These are phyloP conservation scores for Leucocoprinus sp. DNA, from an alignment of 768 basidiomycete genomes.

Conservation along the genomic window DNA sequence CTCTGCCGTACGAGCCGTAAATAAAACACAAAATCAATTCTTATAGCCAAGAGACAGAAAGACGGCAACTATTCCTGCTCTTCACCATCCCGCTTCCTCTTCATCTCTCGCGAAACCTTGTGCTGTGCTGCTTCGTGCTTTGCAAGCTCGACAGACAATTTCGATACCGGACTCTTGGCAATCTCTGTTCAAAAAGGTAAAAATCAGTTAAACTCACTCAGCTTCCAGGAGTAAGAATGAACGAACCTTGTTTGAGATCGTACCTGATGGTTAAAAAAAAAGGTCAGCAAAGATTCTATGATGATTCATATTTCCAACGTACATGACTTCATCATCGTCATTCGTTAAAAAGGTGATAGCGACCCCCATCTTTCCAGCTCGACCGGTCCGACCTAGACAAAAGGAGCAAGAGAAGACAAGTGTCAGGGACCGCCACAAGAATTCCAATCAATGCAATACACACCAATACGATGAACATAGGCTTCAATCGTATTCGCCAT, in stretches of 20 bases:
- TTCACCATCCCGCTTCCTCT: slow-evolving; percentile 82
- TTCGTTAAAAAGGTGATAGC: slow-evolving; percentile 95
- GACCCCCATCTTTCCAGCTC: slow-evolving; percentile 90
- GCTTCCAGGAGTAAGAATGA: neutral
- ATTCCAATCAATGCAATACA: slow-evolving; percentile 18
- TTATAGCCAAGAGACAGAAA: too few relatives aligned
- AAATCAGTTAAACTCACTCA: neutral
- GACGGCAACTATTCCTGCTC: too few relatives aligned
- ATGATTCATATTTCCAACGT: slow-evolving; percentile 24
- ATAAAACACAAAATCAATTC: too few relatives aligned
- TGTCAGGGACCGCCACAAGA: slow-evolving; percentile 11
- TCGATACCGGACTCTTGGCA: slow-evolving; percentile 87
- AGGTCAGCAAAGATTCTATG: slow-evolving; percentile 12
- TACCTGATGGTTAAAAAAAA: slow-evolving; percentile 47
- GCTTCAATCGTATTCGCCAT: slow-evolving; percentile 96
- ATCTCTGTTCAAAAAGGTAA: slow-evolving; percentile 52
- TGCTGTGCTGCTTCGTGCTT: slow-evolving; percentile 90
- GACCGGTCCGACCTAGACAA: slow-evolving; percentile 80
- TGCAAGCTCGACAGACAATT: slow-evolving; percentile 80
- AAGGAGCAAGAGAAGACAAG: slow-evolving; percentile 5
- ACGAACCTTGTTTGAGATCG: slow-evolving; percentile 86
- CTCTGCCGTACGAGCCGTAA: too few relatives aligned
- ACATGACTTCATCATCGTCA: slow-evolving; percentile 97
- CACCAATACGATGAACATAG: slow-evolving; percentile 96
- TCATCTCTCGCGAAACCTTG: slow-evolving; percentile 90